These are phyloP conservation scores for Zasmidium cellare DNA, from an alignment of 2,329 filamentous ascomycete species.

Conservation along the genomic window DNA sequence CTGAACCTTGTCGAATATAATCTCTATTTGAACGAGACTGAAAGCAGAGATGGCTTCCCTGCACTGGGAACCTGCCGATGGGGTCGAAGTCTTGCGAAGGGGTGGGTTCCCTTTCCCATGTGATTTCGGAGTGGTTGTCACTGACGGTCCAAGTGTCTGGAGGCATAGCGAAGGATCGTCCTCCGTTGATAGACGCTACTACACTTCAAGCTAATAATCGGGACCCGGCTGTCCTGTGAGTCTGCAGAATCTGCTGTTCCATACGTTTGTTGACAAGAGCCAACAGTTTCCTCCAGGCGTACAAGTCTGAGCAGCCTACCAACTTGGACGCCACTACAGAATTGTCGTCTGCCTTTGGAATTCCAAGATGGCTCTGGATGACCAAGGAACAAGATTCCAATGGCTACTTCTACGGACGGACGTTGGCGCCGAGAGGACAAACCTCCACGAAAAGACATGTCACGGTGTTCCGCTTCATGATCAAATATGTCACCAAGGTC, in stretches of 20 bases:
- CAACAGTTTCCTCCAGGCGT: background rate
- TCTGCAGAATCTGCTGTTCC: background rate
- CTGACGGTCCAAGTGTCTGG: no score
- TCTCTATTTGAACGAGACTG: no score
- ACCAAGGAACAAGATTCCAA: constrained; percentile 11
- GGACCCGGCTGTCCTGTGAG: background rate
- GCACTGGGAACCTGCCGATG: background rate
- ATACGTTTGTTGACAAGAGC: background rate
- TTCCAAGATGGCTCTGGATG: constrained; percentile 10
- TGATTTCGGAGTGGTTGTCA: no score
- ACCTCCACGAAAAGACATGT: background rate
- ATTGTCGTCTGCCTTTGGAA: background rate
- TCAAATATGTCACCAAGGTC: constrained; percentile 12
- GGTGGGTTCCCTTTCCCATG: background rate
- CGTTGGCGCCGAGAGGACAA: background rate
- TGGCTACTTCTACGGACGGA: constrained; percentile 10
- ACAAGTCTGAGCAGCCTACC: background rate
- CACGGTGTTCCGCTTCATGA: constrained; percentile 16
- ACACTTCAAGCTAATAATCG: no score
- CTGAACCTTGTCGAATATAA: no score
- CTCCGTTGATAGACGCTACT: no score
- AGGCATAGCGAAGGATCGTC: no score
- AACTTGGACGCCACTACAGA: background rate
- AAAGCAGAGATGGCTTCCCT: background rate
- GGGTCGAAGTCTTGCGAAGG: background rate